phyloP scores from a whole-genome alignment of 2,329 filamentous ascomycete genomes.

The Hymenoscyphus salicellus region DNA sequence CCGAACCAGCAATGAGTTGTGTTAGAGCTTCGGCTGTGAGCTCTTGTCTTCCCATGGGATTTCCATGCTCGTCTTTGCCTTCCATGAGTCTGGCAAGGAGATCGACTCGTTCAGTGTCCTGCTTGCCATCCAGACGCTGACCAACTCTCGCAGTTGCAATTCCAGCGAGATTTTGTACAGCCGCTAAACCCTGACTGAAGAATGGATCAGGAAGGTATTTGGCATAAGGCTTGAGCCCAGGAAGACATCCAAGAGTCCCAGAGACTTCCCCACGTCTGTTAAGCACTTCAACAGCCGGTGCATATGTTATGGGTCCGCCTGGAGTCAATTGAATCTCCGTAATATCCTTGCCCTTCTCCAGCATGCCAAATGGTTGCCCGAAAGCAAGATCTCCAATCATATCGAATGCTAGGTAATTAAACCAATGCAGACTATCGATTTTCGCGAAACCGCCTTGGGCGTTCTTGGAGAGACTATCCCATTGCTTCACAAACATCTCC shows the following conservation, averaged over 20 bases:
- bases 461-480: conserved; percentile 60
- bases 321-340: conserved; percentile 68
- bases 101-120: conserved; percentile 69
- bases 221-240: conserved; percentile 73
- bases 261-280: conserved; percentile 87
- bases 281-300: conserved; percentile 79
- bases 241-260: conserved; percentile 71
- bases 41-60: conserved; percentile 72
- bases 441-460: conserved; percentile 50
- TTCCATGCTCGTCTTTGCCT: conserved; percentile 75
- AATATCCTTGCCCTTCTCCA: conserved; percentile 70
- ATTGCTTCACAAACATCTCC: conserved; percentile 67
- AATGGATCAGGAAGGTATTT: conserved; percentile 79
- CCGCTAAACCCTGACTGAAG: conserved; percentile 70
- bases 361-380: conserved; percentile 79
- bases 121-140: conserved; percentile 65
- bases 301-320: conserved; percentile 61
- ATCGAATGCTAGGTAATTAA: conserved; percentile 62
- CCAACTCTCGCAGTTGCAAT: conserved; percentile 84
- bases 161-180: conserved; percentile 77
- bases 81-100: conserved; percentile 82
- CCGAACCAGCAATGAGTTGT: conserved; percentile 77
- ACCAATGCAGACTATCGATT: conserved; percentile 76
- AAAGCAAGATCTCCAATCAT: conserved; percentile 61
- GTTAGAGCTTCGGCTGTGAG: conserved; percentile 86